A percentile compares a stretch with the other conserved stretches of the same genome.
These are phyloP conservation scores for Candida anutae DNA, from an alignment of 1,139 yeast genomes.

Conservation along the genomic window DNA sequence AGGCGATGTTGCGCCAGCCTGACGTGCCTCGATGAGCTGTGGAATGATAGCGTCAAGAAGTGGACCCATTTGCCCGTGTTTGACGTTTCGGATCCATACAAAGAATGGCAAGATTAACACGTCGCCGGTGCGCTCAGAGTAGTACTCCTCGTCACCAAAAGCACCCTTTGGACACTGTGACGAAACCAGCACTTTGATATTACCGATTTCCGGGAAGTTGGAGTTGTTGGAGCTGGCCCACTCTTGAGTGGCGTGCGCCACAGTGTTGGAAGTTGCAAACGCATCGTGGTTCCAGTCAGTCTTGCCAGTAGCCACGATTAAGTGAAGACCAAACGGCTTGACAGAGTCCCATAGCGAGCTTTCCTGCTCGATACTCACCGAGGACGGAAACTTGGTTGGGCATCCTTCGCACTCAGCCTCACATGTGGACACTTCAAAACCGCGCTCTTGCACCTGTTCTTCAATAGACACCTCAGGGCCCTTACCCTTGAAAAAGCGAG, in stretches of 20 bases:
- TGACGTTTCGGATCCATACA: constrained; percentile 55
- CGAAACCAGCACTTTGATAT: constrained; percentile 45
- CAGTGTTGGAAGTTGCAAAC: constrained; percentile 41
- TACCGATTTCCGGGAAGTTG: constrained; percentile 11
- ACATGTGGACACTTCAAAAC: constrained; percentile 38
- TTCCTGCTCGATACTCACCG: constrained; percentile 36
- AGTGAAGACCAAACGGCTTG: constrained; percentile 59
- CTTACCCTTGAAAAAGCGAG: constrained; percentile 2
- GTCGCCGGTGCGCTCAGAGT: constrained; percentile 41
- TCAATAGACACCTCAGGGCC: constrained; percentile 2
- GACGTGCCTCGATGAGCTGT: constrained; percentile 21
- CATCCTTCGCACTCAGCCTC: constrained; percentile 45
- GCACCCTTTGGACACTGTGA: constrained; percentile 36
- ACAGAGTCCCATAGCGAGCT: constrained; percentile 64
- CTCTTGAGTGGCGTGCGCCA: constrained; percentile 40
- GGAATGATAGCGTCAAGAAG: constrained; percentile 45
- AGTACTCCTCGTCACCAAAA: constrained; percentile 33
- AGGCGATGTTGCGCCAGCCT: constrained; percentile 7
- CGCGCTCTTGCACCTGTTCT: constrained; percentile 13
- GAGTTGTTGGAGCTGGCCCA: constrained; percentile 34
- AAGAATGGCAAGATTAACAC: constrained; percentile 71
- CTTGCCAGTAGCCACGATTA: constrained; percentile 76
- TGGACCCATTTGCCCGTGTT: constrained; percentile 31
- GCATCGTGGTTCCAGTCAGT: constrained; percentile 83
- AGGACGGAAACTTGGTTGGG: constrained; percentile 44